Evolutionary conservation across 1,139 yeast genomes (phyloP).

Genomic region (Taphrina populina): DNA sequence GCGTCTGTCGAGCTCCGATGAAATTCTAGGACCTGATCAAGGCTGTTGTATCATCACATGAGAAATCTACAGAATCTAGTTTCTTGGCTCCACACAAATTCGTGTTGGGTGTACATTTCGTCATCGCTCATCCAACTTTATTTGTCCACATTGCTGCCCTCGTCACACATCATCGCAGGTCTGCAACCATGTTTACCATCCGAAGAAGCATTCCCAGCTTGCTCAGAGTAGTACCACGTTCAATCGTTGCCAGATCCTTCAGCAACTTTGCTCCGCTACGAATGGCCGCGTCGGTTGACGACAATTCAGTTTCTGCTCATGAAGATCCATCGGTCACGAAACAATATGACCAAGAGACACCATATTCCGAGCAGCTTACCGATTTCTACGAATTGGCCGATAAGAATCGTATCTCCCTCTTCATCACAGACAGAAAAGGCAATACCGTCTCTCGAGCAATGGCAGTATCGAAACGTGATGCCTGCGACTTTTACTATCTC

Average conservation of each 20-base stretch:
- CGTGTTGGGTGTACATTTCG: too few relatives aligned
- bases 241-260: background rate
- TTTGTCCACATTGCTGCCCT: too few relatives aligned
- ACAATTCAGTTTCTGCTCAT: constrained; percentile 6
- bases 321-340: constrained; percentile 29
- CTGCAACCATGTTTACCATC: background rate
- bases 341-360: constrained; percentile 29
- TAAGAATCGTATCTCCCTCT: constrained; percentile 23
- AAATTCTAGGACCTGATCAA: constrained; percentile 4
- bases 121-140: too few relatives aligned
- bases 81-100: too few relatives aligned
- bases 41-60: constrained; percentile 4
- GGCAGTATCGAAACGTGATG: constrained; percentile 29
- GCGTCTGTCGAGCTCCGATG: background rate
- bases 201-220: background rate
- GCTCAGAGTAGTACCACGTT: background rate
- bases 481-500: constrained; percentile 25
- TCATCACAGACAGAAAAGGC: constrained; percentile 21
- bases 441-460: constrained; percentile 24
- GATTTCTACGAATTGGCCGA: constrained; percentile 29
- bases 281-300: constrained; percentile 11
- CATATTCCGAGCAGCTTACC: constrained; percentile 14
- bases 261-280: background rate
- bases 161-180: too few relatives aligned
- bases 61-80: too few relatives aligned